Evolutionary conservation across 2,329 filamentous ascomycete genomes (phyloP), one percentile per base, ranked within the genome.

Genomic region (Aspergillus uvarum): DNA sequence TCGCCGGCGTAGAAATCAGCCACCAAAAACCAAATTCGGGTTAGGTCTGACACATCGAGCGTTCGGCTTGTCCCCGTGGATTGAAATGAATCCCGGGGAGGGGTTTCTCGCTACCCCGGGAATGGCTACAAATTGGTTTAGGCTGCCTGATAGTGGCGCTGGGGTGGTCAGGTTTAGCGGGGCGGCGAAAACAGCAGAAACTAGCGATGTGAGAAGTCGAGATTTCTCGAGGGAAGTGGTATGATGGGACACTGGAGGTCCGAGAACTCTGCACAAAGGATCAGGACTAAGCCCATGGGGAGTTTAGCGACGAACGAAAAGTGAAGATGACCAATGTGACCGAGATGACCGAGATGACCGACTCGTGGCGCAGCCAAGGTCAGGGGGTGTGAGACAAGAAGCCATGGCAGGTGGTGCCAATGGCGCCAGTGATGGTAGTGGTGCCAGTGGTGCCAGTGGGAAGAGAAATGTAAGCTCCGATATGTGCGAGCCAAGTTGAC

Each of bases 1-100:
- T 55, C n/a, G 53, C 47, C 4, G 53, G 5, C 53, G 42, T 22
- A 16, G 53, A 11, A 55, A 48, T 48, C 47, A 44, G 53, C 53
- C 53, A 55, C 53, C n/a, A 48, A 47, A 48, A 55, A 24, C 31
- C 3, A 7, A 47, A 10, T 54, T 35, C 19, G 26, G 53, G 38
- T n/a, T 55, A 48, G 42, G 24, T 55, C 38, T 55, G 47, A 31
- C 53, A 26, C 42, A 26, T 24, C 6, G 42, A 29, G 26, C 32
- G 42, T 31, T 29, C 31, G 26, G 8, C 22, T 19, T 55, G 26
- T 47, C 53, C 53, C 53, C 53, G 47, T 48, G 53, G 53, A 26
- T 42, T 32, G 42, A 47, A 26, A 47, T 5, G 42, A 16, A 19
- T 8, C 53, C 53, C 53, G 42, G 53, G 53, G 42, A 29, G 26